Conservation (phyloP, 2,329 filamentous ascomycete genomes). For the Pseudocercospora fuligena region DNA sequence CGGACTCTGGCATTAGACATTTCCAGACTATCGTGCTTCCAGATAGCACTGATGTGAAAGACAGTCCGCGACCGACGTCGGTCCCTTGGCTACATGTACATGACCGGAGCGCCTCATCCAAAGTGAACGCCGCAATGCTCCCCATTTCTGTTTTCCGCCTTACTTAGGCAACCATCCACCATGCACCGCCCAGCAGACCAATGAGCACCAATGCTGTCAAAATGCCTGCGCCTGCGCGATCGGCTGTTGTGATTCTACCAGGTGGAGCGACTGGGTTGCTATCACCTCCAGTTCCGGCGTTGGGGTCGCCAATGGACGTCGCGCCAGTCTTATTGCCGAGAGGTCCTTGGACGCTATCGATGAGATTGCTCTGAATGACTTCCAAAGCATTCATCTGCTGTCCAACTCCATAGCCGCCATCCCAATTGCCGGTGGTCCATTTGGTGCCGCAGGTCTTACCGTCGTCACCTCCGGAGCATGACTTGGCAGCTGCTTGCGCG, state of each 20-base stretch:
- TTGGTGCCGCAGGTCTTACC: slow-evolving; percentile 52
- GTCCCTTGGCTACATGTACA: slow-evolving; percentile 1
- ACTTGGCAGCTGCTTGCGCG: slow-evolving; percentile 59
- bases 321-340: slow-evolving; percentile 59
- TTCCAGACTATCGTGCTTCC: neutral
- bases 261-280: slow-evolving; percentile 32
- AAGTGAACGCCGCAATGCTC: neutral
- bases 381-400: slow-evolving; percentile 64
- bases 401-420: slow-evolving; percentile 57
- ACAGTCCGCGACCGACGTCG: neutral
- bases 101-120: neutral
- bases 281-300: slow-evolving; percentile 30
- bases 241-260: slow-evolving; percentile 31
- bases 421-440: slow-evolving; percentile 49
- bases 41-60: slow-evolving; percentile 2
- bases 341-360: slow-evolving; percentile 45
- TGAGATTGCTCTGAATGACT: slow-evolving; percentile 52
- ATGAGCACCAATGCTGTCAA: slow-evolving; percentile 30
- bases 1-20: neutral
- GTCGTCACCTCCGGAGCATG: slow-evolving; percentile 53
- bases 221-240: slow-evolving; percentile 31
- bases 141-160: neutral
- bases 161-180: slow-evolving; percentile 33
- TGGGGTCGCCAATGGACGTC: slow-evolving; percentile 26
- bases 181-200: slow-evolving; percentile 29